Evolutionary conservation across 805 yeast species (phyloP).

Genomic region (Saturnispora serradocipensis): DNA sequence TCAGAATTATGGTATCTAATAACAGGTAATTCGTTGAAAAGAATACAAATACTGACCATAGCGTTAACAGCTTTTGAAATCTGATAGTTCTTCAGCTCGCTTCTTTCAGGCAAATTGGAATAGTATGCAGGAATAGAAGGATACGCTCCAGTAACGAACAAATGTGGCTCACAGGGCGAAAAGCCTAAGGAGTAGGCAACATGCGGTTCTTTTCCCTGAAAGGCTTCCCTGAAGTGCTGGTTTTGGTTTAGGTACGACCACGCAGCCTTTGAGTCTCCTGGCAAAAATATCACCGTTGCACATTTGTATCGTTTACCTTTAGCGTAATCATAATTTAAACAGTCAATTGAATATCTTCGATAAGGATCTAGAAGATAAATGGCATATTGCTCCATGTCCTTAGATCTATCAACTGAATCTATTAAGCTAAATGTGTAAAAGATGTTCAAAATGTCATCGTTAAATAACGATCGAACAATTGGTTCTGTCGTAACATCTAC

Average conservation of each 20-base stretch:
- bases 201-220: neutral
- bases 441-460: constrained; percentile 22
- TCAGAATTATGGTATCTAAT: constrained; percentile 62
- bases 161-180: constrained; percentile 60
- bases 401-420: constrained; percentile 23
- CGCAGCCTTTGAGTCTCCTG: constrained; percentile 34
- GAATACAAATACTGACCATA: constrained; percentile 61
- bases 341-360: constrained; percentile 54
- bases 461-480: constrained; percentile 19
- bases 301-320: constrained; percentile 63
- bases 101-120: constrained; percentile 44
- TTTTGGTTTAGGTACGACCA: constrained; percentile 17
- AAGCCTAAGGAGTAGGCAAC: constrained; percentile 36
- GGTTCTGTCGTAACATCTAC: constrained; percentile 24
- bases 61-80: constrained; percentile 51
- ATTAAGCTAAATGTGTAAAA: constrained; percentile 25
- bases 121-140: constrained; percentile 67
- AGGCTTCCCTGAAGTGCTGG: constrained; percentile 2
- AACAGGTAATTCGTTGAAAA: constrained; percentile 83
- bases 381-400: constrained; percentile 42
- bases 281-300: constrained; percentile 61
- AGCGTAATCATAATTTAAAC: constrained; percentile 67
- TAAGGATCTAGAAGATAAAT: constrained; percentile 67
- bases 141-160: constrained; percentile 54
- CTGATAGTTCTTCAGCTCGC: constrained; percentile 51